Evolutionary conservation across 2,329 filamentous ascomycete species (phyloP), one percentile per base, ranked within the genome.

Genomic region (Helotiales sp.): DNA sequence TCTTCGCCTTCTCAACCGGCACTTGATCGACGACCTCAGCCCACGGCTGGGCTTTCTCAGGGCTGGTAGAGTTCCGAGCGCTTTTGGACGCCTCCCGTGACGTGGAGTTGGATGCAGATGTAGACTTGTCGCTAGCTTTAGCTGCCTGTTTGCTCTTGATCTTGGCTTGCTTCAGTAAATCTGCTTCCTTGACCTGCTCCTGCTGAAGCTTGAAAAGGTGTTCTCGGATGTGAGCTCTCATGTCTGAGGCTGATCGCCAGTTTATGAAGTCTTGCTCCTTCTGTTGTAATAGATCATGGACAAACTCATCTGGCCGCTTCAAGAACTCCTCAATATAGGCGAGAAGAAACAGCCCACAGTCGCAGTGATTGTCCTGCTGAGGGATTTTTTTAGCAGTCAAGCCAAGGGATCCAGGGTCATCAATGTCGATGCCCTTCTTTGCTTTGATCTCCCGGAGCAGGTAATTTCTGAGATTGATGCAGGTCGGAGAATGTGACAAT

Each of bases 311-410:
- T 0, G 95, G 95, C 67, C 93, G 81, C 61, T 87, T 84, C 17
- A 96, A 84, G 70, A 99, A 97, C 70, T 91, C 89, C 71, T 93
- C 87, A 62, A 97, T 84, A 75, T 98, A 99, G 2, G 90, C 91
- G 3, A 97, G 82, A 2, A 98, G 82, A 73, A 91, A 99, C 0
- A 97, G 82, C 8, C 96, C 96, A 75, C 96, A 99, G 77, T 99
- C 96, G 69, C 87, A 94, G 72, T 86, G 91, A 75, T 99, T 98
- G 58, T 87, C 80, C 78, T 99, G 96, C 68, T 86, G 81, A 0
- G 96, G 95, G 15, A 97, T 90, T 7, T 85, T 83, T 67, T 87
- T 91, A 4, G 92, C 92, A 45, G 88, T 93, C 82, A 92, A 88
- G 3, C 86, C 87, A 34, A 80, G 63, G 20, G 71, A 63, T 20